These are phyloP conservation scores for Phlebopus sp. DNA, from an alignment of 1,284 basidiomycete genomes.

Conservation along the genomic window DNA sequence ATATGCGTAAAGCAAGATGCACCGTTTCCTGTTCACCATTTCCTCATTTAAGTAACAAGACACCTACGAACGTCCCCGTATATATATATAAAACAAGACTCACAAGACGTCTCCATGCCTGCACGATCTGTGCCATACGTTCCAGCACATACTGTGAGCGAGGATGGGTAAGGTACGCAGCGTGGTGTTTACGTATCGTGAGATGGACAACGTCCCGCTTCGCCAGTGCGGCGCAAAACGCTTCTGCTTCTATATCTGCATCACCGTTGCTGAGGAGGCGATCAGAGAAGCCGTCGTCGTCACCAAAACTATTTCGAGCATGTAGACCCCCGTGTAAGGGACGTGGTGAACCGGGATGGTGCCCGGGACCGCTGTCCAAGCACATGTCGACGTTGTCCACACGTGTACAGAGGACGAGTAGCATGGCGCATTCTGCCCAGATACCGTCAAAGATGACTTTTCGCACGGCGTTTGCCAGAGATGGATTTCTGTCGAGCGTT, in stretches of 20 bases:
- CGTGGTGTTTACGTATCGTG: constrained; percentile 45
- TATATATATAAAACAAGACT: constrained; percentile 3
- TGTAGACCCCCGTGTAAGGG: background rate
- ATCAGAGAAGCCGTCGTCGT: background rate
- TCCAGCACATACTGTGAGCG: constrained; percentile 43
- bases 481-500: constrained; percentile 37
- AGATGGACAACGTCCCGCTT: constrained; percentile 37
- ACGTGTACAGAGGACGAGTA: constrained; percentile 32
- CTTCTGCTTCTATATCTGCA: constrained; percentile 28
- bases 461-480: constrained; percentile 38
- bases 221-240: constrained; percentile 42
- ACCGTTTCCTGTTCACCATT: constrained; percentile 19
- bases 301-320: constrained; percentile 1
- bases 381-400: constrained; percentile 44
- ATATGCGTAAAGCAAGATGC: constrained; percentile 21
- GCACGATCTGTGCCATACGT: constrained; percentile 43
- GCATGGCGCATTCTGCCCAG: constrained; percentile 22
- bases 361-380: constrained; percentile 35
- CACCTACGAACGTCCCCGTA: constrained; percentile 1
- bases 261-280: constrained; percentile 11
- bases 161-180: constrained; percentile 50
- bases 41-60: background rate
- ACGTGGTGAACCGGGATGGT: background rate
- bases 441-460: constrained; percentile 37
- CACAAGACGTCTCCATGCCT: constrained; percentile 45